A percentile compares a stretch with the other conserved stretches of the same genome.
These are phyloP conservation scores for Curvularia sp. DNA, from an alignment of 2,329 filamentous ascomycete species.

Conservation along the genomic window DNA sequence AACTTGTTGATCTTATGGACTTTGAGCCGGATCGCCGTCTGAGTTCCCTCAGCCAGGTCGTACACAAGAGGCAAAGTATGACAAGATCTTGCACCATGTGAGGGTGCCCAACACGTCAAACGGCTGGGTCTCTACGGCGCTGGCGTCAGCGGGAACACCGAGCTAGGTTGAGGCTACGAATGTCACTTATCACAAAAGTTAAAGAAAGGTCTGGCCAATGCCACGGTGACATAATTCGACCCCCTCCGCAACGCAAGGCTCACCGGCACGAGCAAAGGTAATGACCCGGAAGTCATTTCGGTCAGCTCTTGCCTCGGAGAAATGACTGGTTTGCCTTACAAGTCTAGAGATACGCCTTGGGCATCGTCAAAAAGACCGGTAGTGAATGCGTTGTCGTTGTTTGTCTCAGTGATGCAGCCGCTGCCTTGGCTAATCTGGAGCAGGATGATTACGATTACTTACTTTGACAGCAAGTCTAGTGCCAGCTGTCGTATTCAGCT, in stretches of 20 bases:
- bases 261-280: background rate
- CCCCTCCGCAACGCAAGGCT: background rate
- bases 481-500: slow-evolving; percentile 40
- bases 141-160: slow-evolving; percentile 1
- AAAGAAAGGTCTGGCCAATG: background rate
- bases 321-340: background rate
- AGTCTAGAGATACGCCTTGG: background rate
- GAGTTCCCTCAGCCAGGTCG: slow-evolving; percentile 3
- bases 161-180: background rate
- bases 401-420: slow-evolving; percentile 20
- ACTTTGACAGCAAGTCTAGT: slow-evolving; percentile 26
- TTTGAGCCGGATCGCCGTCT: background rate
- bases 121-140: slow-evolving; percentile 3
- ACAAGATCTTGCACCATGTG: slow-evolving; percentile 25
- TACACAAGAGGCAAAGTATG: slow-evolving; percentile 22
- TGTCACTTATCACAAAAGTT: background rate
- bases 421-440: slow-evolving; percentile 21
- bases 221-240: background rate
- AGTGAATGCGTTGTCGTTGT: slow-evolving; percentile 16
- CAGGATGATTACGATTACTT: slow-evolving; percentile 35
- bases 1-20: background rate
- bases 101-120: slow-evolving; percentile 15
- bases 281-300: background rate
- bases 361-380: slow-evolving; percentile 12
- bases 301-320: background rate